Percentiles rank a stretch among this genome's conserved stretches.
Conservation (phyloP, 768 basidiomycete species). For the Phaeolepiota aurea region DNA sequence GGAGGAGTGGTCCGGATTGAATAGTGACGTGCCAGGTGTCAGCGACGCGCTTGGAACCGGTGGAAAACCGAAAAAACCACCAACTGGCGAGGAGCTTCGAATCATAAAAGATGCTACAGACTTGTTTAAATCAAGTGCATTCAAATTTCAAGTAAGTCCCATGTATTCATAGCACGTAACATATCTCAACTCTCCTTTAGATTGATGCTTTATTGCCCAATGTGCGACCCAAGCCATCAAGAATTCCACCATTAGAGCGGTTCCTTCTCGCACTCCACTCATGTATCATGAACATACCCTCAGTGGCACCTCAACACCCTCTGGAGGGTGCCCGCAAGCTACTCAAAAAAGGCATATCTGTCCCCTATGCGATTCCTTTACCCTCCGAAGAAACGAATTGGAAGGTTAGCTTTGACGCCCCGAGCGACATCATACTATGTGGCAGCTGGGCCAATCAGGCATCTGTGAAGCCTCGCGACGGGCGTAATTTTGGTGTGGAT, state of each 20-base stretch:
- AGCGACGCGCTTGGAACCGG: conserved; percentile 5
- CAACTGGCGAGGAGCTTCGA: conserved; percentile 64
- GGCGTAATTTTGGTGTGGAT: conserved; percentile 61
- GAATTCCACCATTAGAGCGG: conserved; percentile 50
- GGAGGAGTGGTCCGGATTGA: conserved; percentile 12
- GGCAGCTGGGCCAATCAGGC: conserved; percentile 85
- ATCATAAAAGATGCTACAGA: conserved; percentile 67
- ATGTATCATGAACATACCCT: conserved; percentile 50
- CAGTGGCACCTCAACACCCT: conserved; percentile 55
- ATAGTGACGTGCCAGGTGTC: background rate
- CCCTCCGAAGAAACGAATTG: conserved; percentile 80
- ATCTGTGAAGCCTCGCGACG: conserved; percentile 65
- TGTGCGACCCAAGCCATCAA: conserved; percentile 56
- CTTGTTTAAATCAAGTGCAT: conserved; percentile 69
- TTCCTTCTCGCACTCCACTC: conserved; percentile 65
- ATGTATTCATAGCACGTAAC: too few relatives aligned
- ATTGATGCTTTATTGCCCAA: conserved; percentile 77
- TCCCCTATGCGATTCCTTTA: conserved; percentile 63
- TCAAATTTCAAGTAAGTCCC: conserved; percentile 77
- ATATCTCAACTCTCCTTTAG: too few relatives aligned
- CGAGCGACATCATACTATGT: conserved; percentile 66
- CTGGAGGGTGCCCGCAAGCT: conserved; percentile 52
- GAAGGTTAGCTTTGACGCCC: conserved; percentile 78
- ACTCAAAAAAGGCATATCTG: conserved; percentile 44
- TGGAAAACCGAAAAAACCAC: conserved; percentile 38